Base-by-base conservation (phyloP, 2,329 filamentous ascomycete species). In the Cladosporium sp. region DNA sequence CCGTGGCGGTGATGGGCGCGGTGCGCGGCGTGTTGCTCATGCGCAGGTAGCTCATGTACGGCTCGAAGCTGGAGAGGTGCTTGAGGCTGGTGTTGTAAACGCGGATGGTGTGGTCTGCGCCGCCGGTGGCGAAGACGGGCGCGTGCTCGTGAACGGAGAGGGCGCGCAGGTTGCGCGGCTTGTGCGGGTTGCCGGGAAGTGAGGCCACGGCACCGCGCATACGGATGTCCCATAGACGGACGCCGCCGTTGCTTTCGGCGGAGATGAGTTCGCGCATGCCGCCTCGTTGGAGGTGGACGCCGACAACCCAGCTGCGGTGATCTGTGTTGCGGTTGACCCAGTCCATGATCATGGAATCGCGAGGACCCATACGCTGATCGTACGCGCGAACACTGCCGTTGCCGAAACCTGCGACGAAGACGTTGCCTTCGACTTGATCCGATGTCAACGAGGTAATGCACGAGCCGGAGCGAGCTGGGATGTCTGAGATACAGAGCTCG, bases 301-400 rank as follows among this genome's bases (percentile, higher is more conserved):
- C 95, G 73, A 93, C 93, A 77, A 99, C 89, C 95, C 95, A 99
- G 72, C 96, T 92, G 67, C 90, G 89, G 74, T 98, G 94, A 73
- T 97, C 92, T 76, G 95, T 94, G 68, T 89, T 88, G 73, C 97
- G 93, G 73, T 97, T 92, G 76, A 96, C 95, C 94, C 95, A 99
- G 71, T 94, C 93, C 79, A 91, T 92, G 64, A 97, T 90, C 93
- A 98, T 97, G 21, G 91, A 91, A 63, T 95, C 92, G 67, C 92
- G 90, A 2, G 93, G 90, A 7, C 55, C 52, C 44, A 66, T 65
- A 14, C 95, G 89, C 69, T 94, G 92, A 77, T 99, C 95, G 75
- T 97, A 99, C 5, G 97, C 93, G 62, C 95, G 88, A 52, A 99
- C 89, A 1, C 93, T 93, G 37, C 95, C 95, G 73, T 99, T 96